Percentiles rank a stretch among this genome's conserved stretches.
These are phyloP conservation scores for Dryas alaskensis DNA, from an alignment of 306 rosid genomes.

Conservation along the genomic window DNA sequence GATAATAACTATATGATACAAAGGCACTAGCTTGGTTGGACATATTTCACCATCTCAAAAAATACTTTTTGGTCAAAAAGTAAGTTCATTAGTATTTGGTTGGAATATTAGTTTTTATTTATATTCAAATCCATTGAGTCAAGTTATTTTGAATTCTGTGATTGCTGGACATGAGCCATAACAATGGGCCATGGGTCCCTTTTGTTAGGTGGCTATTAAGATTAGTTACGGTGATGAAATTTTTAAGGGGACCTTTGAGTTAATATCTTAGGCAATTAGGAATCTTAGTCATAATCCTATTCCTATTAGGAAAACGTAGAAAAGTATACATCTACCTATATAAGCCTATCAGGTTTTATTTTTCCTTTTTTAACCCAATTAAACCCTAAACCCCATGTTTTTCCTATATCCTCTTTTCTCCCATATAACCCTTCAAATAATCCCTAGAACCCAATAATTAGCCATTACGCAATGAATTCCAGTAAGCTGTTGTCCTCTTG, in stretches of 20 bases:
- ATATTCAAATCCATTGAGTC: not conserved
- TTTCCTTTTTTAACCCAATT: not conserved
- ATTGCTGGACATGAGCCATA: not conserved
- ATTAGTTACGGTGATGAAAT: not conserved
- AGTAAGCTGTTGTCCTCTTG: slow-evolving; percentile 3
- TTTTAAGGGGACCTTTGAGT: not conserved
- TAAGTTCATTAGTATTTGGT: not conserved
- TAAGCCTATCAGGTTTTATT: not conserved
- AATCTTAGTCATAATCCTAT: not conserved
- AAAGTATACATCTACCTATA: not conserved
- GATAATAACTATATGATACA: not conserved
- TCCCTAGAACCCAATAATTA: not conserved
- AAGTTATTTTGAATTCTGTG: not conserved
- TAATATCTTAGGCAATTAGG: not conserved
- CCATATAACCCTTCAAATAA: not conserved
- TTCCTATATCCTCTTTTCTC: not conserved
- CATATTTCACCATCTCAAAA: not conserved
- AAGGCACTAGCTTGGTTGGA: not conserved
- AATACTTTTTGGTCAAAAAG: not conserved
- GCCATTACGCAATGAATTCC: not conserved
- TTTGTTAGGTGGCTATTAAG: not conserved
- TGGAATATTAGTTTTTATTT: not conserved
- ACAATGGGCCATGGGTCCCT: not conserved
- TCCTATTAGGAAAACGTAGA: not conserved
- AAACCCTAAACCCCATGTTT: not conserved